Evolutionary conservation across 2,329 filamentous ascomycete species (phyloP), one percentile per base, ranked within the genome.

Genomic region (Fusarium citri): DNA sequence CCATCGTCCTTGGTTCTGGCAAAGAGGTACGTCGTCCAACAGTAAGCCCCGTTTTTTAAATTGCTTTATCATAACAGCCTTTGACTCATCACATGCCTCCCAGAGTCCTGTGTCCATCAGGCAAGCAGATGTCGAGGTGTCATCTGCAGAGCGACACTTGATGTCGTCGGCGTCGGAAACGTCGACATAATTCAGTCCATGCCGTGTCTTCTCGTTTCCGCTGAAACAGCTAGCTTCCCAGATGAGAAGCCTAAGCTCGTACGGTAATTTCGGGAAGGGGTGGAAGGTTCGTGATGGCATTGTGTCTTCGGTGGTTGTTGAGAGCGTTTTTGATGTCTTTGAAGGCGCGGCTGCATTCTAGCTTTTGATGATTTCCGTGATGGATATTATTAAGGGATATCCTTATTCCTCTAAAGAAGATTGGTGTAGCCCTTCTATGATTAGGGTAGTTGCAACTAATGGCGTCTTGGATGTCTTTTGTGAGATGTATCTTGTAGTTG

Each of bases 1-100:
- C 34, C 18, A 7, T 37, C 34, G 34, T 1, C 0, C 34, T 37
- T n/a, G 0, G 9, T 37, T 4, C 0, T 3, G 9, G 31, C 31
- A 37, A 37, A 2, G 14, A 15, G 30, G 30, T 8, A 8, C 3
- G 2, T 31, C 15, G 30, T 3, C 0, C 1, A 31, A 1, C 9
- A 37, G 18, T n/a, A 37, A 11, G 18, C 34, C 34, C 3, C 18
- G 9, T 37, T 7, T 4, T 0, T 4, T 3, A 0, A 37, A 7
- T 1, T 11, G 0, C 3, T 4, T 18, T 6, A 1, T n/a, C 16
- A 37, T 1, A 11, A 37, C 34, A 11, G 16, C 34, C 2, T 1
- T 37, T 37, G 34, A 37, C 34, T 37, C 34, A 2, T 0, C 3
- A 7, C 34, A 37, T 37, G 34, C 34, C 9, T 11, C 0, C 34